Evolutionary conservation across 768 basidiomycete species (phyloP).

Genomic region (Amanita polypyramis): DNA sequence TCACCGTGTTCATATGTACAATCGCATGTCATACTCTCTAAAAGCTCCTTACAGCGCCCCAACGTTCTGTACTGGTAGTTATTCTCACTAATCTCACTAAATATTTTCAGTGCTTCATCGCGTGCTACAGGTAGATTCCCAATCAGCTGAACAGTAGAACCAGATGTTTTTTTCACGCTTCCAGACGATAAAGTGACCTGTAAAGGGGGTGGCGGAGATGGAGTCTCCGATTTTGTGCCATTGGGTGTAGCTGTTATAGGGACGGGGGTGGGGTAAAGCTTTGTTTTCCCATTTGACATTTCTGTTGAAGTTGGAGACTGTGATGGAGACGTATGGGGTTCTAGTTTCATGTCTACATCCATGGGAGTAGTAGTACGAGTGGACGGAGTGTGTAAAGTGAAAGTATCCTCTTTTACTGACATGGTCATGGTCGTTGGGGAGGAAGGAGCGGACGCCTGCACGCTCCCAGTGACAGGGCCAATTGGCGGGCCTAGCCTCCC

Average conservation of each 20-base stretch:
- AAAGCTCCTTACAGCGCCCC: conserved; percentile 78
- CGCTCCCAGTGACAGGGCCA: conserved; percentile 12
- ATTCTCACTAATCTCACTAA: conserved; percentile 64
- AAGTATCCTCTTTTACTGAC: conserved; percentile 20
- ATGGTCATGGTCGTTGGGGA: conserved; percentile 14
- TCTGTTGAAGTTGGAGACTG: conserved; percentile 26
- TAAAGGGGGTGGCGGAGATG: conserved; percentile 32
- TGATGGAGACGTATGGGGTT: conserved; percentile 21
- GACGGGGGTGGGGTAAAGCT: conserved; percentile 24
- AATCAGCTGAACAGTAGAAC: conserved; percentile 55
- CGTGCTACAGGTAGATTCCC: conserved; percentile 71
- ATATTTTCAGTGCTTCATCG: conserved; percentile 59
- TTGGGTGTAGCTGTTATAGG: conserved; percentile 22
- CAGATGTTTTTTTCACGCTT: conserved; percentile 25
- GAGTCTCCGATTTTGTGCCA: conserved; percentile 25
- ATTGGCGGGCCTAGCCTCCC: conserved; percentile 11
- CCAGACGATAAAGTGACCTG: conserved; percentile 15
- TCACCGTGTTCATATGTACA: conserved; percentile 77
- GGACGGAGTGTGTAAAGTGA: conserved; percentile 17
- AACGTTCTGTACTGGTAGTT: conserved; percentile 82
- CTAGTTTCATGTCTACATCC: conserved; percentile 23
- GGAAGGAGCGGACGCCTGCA: conserved; percentile 16
- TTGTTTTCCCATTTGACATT: conserved; percentile 21
- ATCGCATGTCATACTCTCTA: conserved; percentile 95
- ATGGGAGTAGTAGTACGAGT: conserved; percentile 17